phyloP scores from a whole-genome alignment of 2,329 filamentous ascomycete genomes.

The Dactylonectria estremocensis region DNA sequence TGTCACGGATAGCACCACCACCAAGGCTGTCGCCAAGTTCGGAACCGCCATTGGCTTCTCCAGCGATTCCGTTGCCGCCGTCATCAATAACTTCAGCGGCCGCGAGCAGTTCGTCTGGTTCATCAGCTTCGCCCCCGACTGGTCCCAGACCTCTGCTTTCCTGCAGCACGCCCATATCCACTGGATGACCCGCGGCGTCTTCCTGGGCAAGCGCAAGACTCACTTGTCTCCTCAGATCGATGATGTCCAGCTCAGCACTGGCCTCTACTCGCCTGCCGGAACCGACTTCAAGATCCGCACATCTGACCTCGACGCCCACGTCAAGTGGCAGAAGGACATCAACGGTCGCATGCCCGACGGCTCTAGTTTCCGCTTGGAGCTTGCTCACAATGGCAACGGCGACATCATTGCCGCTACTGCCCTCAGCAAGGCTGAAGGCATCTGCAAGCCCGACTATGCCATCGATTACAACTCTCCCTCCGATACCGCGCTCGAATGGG shows the following conservation, averaged over 20 bases:
- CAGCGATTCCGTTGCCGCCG: constrained; percentile 32
- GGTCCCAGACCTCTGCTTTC: constrained; percentile 36
- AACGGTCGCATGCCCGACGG: constrained; percentile 34
- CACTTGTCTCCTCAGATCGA: constrained; percentile 35
- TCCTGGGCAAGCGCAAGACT: constrained; percentile 39
- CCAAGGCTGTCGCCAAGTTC: constrained; percentile 34
- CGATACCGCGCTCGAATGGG: constrained; percentile 33
- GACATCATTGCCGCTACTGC: constrained; percentile 34
- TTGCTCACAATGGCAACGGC: constrained; percentile 38
- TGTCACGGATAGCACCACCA: constrained; percentile 30
- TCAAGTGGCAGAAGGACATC: constrained; percentile 33
- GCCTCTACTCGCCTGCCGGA: constrained; percentile 32
- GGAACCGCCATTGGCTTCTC: constrained; percentile 26
- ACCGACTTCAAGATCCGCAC: constrained; percentile 37
- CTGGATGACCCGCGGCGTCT: constrained; percentile 39
- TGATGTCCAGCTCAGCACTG: constrained; percentile 32
- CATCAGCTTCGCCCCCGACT: constrained; percentile 37
- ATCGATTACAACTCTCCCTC: constrained; percentile 30
- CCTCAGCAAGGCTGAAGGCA: background rate
- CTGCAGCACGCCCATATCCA: constrained; percentile 38
- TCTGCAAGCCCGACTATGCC: constrained; percentile 24
- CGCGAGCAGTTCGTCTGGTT: constrained; percentile 43
- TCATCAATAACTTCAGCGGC: constrained; percentile 36
- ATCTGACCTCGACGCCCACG: constrained; percentile 33
- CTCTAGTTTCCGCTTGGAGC: constrained; percentile 32